Evolutionary conservation across 1,284 basidiomycete species (phyloP).

Genomic region (Cutaneotrichosporon cutaneum): DNA sequence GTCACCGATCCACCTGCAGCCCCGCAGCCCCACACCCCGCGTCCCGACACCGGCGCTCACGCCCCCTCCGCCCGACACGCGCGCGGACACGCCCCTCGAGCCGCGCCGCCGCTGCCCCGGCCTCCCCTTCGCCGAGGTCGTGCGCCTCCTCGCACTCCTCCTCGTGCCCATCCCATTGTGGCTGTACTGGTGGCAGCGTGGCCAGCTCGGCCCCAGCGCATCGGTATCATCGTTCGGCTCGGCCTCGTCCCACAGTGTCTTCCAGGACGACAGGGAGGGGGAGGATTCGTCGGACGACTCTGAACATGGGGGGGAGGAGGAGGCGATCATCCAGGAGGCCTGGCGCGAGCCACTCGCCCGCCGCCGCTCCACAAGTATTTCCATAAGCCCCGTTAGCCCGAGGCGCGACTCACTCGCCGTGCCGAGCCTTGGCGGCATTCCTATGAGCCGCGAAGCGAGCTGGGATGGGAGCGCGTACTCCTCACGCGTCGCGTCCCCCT

Average conservation of each 20-base stretch:
- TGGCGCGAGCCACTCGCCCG: neutral
- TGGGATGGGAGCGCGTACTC: constrained; percentile 5
- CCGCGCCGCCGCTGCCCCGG: neutral
- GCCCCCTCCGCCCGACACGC: neutral
- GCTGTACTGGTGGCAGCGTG: neutral
- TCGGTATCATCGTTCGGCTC: neutral
- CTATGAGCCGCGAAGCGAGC: neutral
- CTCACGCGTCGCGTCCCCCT: neutral
- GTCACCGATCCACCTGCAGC: too few relatives aligned
- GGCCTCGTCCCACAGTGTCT: neutral
- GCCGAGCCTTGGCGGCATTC: neutral
- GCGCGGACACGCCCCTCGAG: too few relatives aligned
- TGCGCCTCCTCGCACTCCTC: constrained; percentile 3
- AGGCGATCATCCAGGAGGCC: neutral
- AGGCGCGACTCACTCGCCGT: neutral
- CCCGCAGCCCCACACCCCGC: too few relatives aligned
- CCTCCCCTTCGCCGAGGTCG: neutral
- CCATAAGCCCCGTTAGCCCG: neutral
- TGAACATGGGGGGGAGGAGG: neutral
- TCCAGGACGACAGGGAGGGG: neutral
- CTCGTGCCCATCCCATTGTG: constrained; percentile 1
- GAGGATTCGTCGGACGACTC: neutral
- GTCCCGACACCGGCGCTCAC: too few relatives aligned
- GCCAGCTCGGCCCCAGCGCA: neutral
- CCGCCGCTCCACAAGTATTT: neutral